Evolutionary conservation across 2,329 filamentous ascomycete species (phyloP).

Genomic region (Ophiostoma himal-ulmi): DNA sequence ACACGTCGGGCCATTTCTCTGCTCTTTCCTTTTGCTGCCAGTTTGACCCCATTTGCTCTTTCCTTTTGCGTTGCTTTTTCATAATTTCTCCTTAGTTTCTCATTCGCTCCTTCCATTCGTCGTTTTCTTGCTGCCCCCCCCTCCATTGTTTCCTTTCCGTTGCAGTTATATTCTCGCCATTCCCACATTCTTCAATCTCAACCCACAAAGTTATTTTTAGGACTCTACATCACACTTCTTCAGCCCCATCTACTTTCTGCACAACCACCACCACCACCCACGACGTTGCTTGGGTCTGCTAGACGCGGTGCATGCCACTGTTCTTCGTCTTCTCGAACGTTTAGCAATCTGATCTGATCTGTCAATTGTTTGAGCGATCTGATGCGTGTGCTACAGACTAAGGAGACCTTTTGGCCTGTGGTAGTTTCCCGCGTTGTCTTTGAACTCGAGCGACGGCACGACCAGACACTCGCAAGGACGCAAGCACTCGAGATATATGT

Average conservation of each 20-base stretch:
- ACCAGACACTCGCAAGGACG: neutral
- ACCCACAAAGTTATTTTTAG: constrained; percentile 27
- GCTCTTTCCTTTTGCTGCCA: neutral
- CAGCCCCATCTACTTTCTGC: constrained; percentile 25
- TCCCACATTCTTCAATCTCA: constrained; percentile 16
- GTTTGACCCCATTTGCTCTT: constrained; percentile 1
- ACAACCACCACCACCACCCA: constrained; percentile 18
- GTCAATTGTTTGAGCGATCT: neutral
- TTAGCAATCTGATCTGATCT: neutral
- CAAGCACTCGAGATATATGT: neutral
- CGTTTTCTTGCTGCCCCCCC: neutral
- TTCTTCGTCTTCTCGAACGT: constrained; percentile 6
- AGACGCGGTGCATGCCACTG: constrained; percentile 18
- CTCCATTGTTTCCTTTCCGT: neutral
- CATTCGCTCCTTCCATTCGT: neutral
- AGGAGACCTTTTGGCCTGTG: neutral
- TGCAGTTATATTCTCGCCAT: constrained; percentile 17
- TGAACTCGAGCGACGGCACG: neutral
- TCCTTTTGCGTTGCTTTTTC: neutral
- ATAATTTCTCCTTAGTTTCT: neutral
- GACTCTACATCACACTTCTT: constrained; percentile 18
- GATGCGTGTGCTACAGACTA: neutral
- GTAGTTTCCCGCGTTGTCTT: neutral
- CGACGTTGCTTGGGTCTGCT: constrained; percentile 13
- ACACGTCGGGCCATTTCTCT: neutral